Conservation (phyloP, 1,284 basidiomycete genomes). For the Cutaneotrichosporon sp. region DNA sequence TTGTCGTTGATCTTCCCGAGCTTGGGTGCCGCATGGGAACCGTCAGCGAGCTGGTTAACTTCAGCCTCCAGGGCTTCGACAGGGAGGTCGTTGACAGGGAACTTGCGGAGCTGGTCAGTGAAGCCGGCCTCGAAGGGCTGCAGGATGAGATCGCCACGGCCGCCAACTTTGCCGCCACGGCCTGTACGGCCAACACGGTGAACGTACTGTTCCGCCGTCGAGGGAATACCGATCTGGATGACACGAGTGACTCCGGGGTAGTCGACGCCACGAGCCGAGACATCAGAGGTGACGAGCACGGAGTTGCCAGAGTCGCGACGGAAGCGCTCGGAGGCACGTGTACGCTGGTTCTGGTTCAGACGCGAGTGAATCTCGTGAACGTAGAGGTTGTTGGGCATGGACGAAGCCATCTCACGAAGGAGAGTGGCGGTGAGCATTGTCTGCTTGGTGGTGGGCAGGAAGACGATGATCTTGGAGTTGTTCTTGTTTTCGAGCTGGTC, state of each 20-base stretch:
- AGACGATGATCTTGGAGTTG: conserved; percentile 76
- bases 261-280: conserved; percentile 85
- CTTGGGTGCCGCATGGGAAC: conserved; percentile 12
- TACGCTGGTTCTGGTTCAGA: conserved; percentile 62
- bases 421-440: conserved; percentile 69
- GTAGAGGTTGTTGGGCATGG: conserved; percentile 56
- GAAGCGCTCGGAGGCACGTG: conserved; percentile 64
- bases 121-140: conserved; percentile 77
- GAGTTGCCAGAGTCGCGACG: conserved; percentile 58
- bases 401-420: conserved; percentile 54
- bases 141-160: conserved; percentile 81
- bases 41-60: conserved; percentile 6
- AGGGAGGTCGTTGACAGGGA: neutral
- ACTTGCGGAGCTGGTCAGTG: conserved; percentile 55
- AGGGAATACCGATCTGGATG: conserved; percentile 83
- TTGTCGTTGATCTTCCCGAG: conserved; percentile 43
- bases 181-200: conserved; percentile 91
- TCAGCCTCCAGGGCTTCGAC: conserved; percentile 53
- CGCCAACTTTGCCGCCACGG: conserved; percentile 61
- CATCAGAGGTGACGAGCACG: conserved; percentile 80
- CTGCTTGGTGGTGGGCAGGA: conserved; percentile 84
- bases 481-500: conserved; percentile 76
- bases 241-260: conserved; percentile 88
- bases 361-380: conserved; percentile 86
- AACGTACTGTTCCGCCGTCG: conserved; percentile 70